Conservation (phyloP, 306 rosid genomes). For the Quillaja saponaria region DNA sequence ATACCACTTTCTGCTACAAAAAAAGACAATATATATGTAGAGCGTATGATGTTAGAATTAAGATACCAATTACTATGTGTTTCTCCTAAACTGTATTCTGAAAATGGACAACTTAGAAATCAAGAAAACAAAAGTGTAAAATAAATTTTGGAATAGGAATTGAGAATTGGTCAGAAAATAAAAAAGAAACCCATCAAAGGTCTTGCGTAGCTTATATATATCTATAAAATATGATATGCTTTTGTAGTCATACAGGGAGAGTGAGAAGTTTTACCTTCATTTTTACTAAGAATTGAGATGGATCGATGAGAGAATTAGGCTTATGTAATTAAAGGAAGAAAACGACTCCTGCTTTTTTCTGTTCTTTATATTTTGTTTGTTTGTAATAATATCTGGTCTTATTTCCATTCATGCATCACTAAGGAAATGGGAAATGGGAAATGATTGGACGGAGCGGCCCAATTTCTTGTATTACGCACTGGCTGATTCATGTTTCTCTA, state of each 20-base stretch:
- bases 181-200: slow-evolving; percentile 4
- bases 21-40: no score
- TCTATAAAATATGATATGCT: slow-evolving; percentile 19
- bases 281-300: no score
- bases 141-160: not conserved
- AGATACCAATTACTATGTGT: not conserved
- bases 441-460: no score
- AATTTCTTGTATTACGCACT: no score
- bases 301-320: no score
- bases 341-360: no score
- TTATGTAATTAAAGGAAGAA: no score
- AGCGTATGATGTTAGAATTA: not conserved
- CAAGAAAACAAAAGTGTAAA: not conserved
- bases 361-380: no score
- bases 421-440: no score
- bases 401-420: no score
- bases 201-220: not conserved
- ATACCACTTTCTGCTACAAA: slow-evolving; percentile 64
- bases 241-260: not conserved
- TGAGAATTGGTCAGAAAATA: not conserved
- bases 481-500: no score
- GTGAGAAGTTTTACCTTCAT: slow-evolving; percentile 69
- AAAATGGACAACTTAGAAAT: not conserved
- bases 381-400: no score
- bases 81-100: not conserved